Base-by-base conservation (phyloP, 108 stramenopile species). In the Pseudonitzschia delicatissima region DNA sequence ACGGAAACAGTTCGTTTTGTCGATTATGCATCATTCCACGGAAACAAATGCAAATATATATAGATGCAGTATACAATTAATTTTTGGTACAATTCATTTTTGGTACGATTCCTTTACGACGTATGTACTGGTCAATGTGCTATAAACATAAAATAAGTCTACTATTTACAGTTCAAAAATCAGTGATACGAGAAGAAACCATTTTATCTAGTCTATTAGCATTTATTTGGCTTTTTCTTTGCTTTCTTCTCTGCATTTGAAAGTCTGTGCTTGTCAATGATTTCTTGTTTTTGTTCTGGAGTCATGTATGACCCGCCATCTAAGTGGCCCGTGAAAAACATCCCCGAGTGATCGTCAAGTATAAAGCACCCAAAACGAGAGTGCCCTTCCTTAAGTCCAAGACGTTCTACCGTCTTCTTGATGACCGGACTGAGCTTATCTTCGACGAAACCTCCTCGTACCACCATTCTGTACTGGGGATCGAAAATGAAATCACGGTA, bases 401-500 rank as follows among this genome's bases (percentile, higher is more conserved):
- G 64, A 15, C 87, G 57, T 66, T 87, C 88, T 4, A 86, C 79
- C 18, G 80, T 82, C 37, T 77, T 82, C 39, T 67, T 68, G 26
- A 91, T 76, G 9, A 83, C 71, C 3, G 93, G 93, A 51, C 75
- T 77, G 17, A 91, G 61, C 51, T 88, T 91, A 67, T 90, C 88
- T 71, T 94, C 93, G 15, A 94, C 93, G 69, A 94, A 91, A 15
- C 93, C 93, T 17, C 93, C 93, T 27, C 75, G 57, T 1, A 79
- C 84, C 11, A 94, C 93, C 83, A 91, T 88, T 66, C 79, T 86
- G 65, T 77, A 85, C 9, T 62, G 37, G 4, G 85, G 86, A 64
- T 93, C 66, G 49, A 88, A 94, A 6, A 94, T 72, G 48, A 87
- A 94, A 67, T 94, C 88, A 5, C 87, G 80, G 63, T 94, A 94